Base-by-base conservation (phyloP, 2,329 filamentous ascomycete genomes). In the Alternaria sp. region DNA sequence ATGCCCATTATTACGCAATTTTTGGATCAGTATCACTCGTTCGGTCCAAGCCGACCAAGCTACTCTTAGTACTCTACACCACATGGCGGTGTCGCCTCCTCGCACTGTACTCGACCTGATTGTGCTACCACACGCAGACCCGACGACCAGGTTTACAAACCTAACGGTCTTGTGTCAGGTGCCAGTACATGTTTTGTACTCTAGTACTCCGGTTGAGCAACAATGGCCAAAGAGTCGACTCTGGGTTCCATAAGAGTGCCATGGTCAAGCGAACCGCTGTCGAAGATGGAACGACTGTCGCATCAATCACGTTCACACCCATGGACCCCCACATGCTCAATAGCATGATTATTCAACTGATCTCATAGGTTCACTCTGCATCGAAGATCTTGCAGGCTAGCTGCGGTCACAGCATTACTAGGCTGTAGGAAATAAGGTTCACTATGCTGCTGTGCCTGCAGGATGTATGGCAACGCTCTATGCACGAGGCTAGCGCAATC, bases 151-250 rank as follows among this genome's bases (percentile, higher is more conserved):
- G 76, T 75, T 66, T 65, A 38, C 61, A 54, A 65, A 54, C 56
- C 57, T 41, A 75, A 73, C 70, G 69, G 73, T 68, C 67, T 72
- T 70, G 69, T 75, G 72, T 71, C 60, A 75, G 68, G 71, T 73
- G 71, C 66, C 62, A 71, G 52, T 71, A 64, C 71, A 73, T 73
- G 70, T 57, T 62, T 60, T 69, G 69, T 73, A 62, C 62, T 50
- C 58, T 54, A 59, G 54, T 55, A 57, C 54, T 58, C 53, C 60
- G 57, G 11, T 27, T 18, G 25, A 51, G 48, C 44, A 49, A 59
- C 32, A 20, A 22, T 59, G 52, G 46, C 41, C 32, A 27, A 20
- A n/a, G 14, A 38, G 32, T 25, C 30, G 11, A 28, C n/a, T 43
- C 27, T 36, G 27, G 41, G 60, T 49, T 54, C 60, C 56, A n/a